Percentiles rank a stretch among this genome's conserved stretches.
Conservation (phyloP, 2,329 filamentous ascomycete species). For the Macrophomina tecta region DNA sequence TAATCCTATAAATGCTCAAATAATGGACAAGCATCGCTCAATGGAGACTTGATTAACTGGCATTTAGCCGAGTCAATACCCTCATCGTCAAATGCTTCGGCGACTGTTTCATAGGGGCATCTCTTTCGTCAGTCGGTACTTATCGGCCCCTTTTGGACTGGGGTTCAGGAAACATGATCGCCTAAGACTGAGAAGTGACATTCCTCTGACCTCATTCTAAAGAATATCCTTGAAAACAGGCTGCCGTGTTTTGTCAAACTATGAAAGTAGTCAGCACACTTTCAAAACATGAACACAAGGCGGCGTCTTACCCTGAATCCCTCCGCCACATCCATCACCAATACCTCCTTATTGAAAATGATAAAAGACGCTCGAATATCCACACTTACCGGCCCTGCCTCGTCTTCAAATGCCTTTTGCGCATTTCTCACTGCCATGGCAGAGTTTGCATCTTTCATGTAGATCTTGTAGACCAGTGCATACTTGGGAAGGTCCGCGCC, state of each 20-base stretch:
- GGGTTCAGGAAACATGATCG: too few relatives aligned
- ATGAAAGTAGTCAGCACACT: neutral
- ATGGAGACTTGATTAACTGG: too few relatives aligned
- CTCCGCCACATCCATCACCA: neutral
- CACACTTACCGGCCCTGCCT: neutral
- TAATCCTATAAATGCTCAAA: too few relatives aligned
- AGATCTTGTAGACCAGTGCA: constrained; percentile 3
- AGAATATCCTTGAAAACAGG: neutral
- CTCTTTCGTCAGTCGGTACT: too few relatives aligned
- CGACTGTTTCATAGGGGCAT: too few relatives aligned
- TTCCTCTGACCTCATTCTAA: too few relatives aligned
- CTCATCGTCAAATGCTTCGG: too few relatives aligned
- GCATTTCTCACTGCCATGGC: neutral
- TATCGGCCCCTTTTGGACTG: too few relatives aligned
- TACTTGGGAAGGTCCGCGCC: neutral
- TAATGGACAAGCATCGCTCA: too few relatives aligned
- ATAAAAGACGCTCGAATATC: neutral
- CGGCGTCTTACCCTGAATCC: neutral
- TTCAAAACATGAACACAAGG: neutral
- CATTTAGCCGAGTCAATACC: too few relatives aligned
- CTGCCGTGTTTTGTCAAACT: constrained; percentile 2
- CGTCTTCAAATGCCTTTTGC: neutral
- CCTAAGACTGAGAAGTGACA: too few relatives aligned
- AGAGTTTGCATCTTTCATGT: neutral
- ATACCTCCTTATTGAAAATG: neutral